Evolutionary conservation across 129 eudicot genomes (phyloP), one percentile per base, ranked within the genome.

Genomic region (Pulicaria dysenterica): DNA sequence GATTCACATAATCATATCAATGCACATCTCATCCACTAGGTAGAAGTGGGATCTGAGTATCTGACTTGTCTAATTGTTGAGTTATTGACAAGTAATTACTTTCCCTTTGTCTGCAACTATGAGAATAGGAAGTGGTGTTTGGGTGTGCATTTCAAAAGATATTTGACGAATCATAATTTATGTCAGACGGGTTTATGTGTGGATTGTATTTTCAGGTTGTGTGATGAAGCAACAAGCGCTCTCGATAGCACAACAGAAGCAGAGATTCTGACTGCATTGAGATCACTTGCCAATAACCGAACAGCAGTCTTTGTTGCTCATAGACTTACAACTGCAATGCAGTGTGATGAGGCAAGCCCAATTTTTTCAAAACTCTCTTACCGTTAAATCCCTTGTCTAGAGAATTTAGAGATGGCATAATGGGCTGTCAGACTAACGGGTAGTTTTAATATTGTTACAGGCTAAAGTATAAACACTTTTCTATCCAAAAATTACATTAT

Each of bases 151-250:
- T 37, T 14, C 24, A 16, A 48, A 12, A 13, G 42, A 2, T 11
- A 45, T 64, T 10, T 69, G 42, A 43, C n/a, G 40, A 17, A 49
- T 49, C 14, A 6, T 51, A 49, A 13, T n/a, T 67, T 13, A 49
- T 9, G 37, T 58, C 43, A 34, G 24, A 34, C 46, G 56, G 4
- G 56, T 42, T 24, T 48, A 9, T 46, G 13, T 45, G 46, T 37
- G 39, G 16, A 34, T 15, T 39, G 17, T 73, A 49, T 12, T 53
- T 44, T 57, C 79, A 95, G 99, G 90, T 85, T 95, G 67, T 95
- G 97, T 76, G 99, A 95, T 81, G 99, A 95, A 85, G 99, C 99
- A 66, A 95, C 99, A 72, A 95, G 99, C 63, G 96, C 99, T 5
- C 97, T 95, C 11, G 99, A 95, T 70, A 95, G 99, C 79, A 86